These are phyloP conservation scores for Diutina sp. DNA, from an alignment of 1,139 yeast species.

Conservation along the genomic window DNA sequence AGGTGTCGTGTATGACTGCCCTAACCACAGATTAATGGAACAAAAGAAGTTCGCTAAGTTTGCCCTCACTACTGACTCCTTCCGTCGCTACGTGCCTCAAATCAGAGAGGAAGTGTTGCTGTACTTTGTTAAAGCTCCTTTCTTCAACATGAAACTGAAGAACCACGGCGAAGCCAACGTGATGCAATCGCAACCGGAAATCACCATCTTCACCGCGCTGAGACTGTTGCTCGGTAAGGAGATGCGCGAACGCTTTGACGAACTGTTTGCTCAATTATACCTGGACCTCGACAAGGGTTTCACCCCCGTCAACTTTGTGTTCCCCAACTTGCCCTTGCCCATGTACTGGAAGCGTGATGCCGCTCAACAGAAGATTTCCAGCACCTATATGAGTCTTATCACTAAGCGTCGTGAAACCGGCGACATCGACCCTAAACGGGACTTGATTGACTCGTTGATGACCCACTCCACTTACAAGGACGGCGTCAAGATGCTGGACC, in stretches of 20 bases:
- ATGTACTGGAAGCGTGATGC: conserved; percentile 72
- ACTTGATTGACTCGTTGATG: conserved; percentile 83
- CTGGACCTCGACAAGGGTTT: conserved; percentile 93
- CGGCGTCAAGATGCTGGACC: conserved; percentile 88
- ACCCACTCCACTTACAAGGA: conserved; percentile 77
- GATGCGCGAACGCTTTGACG: conserved; percentile 72
- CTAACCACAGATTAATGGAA: conserved; percentile 89
- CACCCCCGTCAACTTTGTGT: conserved; percentile 90
- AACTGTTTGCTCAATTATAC: conserved; percentile 74
- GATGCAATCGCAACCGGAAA: conserved; percentile 81
- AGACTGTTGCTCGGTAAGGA: conserved; percentile 86
- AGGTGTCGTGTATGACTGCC: conserved; percentile 95
- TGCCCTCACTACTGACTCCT: conserved; percentile 79
- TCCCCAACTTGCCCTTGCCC: conserved; percentile 88
- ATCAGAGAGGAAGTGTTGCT: conserved; percentile 64
- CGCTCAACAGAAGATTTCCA: conserved; percentile 74
- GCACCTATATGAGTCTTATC: conserved; percentile 71
- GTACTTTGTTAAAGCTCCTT: conserved; percentile 37
- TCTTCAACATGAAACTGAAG: conserved; percentile 26
- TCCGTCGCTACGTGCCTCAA: conserved; percentile 76
- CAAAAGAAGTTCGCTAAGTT: conserved; percentile 93
- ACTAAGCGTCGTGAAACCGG: conserved; percentile 57
- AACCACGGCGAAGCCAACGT: conserved; percentile 51
- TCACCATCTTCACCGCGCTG: conserved; percentile 93
- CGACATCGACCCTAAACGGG: conserved; percentile 68